Conservation (phyloP, 2,329 filamentous ascomycete genomes). For the Phaeoacremonium minimum region DNA sequence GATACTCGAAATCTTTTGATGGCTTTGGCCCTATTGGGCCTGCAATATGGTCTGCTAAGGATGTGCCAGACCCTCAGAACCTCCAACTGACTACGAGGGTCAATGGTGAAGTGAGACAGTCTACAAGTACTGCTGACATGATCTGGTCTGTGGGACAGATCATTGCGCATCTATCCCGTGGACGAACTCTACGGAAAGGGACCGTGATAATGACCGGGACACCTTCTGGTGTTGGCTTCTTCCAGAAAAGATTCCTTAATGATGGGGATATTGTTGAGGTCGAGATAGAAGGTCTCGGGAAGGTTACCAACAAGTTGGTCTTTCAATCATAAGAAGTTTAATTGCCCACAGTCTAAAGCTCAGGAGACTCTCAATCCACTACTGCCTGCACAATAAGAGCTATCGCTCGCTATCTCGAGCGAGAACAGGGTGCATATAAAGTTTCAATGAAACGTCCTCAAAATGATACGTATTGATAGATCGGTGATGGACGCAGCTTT, state of each 20-base stretch:
- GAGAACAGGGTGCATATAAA: no score
- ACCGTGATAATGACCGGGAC: slow-evolving; percentile 41
- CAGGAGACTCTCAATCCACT: no score
- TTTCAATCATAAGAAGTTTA: no score
- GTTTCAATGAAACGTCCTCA: no score
- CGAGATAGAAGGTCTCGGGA: slow-evolving; percentile 22
- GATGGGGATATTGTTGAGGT: slow-evolving; percentile 28
- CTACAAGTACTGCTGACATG: not conserved
- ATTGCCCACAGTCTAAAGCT: no score
- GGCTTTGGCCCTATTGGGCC: slow-evolving; percentile 1
- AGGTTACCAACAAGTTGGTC: slow-evolving; percentile 17
- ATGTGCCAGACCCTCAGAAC: not conserved
- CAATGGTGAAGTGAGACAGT: slow-evolving; percentile 5
- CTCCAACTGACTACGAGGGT: slow-evolving; percentile 1
- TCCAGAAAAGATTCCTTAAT: slow-evolving; percentile 26
- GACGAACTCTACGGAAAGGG: slow-evolving; percentile 36
- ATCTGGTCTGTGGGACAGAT: slow-evolving; percentile 1
- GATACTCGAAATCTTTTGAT: slow-evolving; percentile 4
- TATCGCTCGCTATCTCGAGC: no score
- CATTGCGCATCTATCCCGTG: not conserved
- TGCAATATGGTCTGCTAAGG: not conserved
- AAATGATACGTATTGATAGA: no score
- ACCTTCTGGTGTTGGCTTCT: slow-evolving; percentile 32
- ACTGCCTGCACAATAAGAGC: no score
- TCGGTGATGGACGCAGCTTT: no score